These are phyloP conservation scores for Mucor lusitanicus DNA, from an alignment of 371 early-diverging fungal species.

Conservation along the genomic window DNA sequence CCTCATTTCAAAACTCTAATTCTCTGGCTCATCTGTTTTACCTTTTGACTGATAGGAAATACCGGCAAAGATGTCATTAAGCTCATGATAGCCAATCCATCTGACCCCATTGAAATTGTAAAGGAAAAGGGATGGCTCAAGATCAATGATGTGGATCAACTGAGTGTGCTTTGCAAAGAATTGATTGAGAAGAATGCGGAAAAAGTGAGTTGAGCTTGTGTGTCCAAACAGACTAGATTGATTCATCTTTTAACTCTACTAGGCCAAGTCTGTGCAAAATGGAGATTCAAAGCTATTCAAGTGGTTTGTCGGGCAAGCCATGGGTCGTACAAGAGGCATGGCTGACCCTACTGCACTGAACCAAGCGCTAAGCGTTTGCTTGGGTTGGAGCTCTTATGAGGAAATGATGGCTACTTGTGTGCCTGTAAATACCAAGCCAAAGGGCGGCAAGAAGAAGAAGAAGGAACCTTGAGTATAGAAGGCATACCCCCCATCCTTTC, in stretches of 20 bases:
- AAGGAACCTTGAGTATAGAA: not conserved
- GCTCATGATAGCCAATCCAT: slow-evolving; percentile 62
- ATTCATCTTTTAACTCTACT: not conserved
- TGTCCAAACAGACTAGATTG: not conserved
- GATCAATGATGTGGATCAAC: slow-evolving; percentile 47
- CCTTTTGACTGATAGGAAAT: slow-evolving; percentile 42
- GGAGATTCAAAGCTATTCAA: slow-evolving; percentile 64
- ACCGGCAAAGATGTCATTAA: slow-evolving; percentile 70
- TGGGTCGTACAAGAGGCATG: slow-evolving; percentile 72
- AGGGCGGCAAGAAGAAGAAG: not conserved
- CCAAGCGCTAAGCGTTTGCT: slow-evolving; percentile 48
- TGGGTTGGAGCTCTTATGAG: slow-evolving; percentile 37
- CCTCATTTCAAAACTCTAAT: not conserved
- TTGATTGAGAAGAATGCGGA: slow-evolving; percentile 58
- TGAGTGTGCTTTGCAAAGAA: slow-evolving; percentile 53
- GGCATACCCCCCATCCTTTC: too few relatives aligned
- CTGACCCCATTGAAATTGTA: slow-evolving; percentile 59
- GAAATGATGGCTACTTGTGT: slow-evolving; percentile 19
- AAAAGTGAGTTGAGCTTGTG: slow-evolving; percentile 42
- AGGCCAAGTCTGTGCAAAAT: slow-evolving; percentile 55
- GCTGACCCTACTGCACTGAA: slow-evolving; percentile 70
- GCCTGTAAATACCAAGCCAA: not conserved
- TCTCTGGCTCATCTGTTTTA: slow-evolving; percentile 7
- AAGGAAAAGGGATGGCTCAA: slow-evolving; percentile 72
- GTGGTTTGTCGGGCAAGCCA: slow-evolving; percentile 77